Conservation (phyloP, 2,329 filamentous ascomycete species). For the Alternaria triticimaculans region DNA sequence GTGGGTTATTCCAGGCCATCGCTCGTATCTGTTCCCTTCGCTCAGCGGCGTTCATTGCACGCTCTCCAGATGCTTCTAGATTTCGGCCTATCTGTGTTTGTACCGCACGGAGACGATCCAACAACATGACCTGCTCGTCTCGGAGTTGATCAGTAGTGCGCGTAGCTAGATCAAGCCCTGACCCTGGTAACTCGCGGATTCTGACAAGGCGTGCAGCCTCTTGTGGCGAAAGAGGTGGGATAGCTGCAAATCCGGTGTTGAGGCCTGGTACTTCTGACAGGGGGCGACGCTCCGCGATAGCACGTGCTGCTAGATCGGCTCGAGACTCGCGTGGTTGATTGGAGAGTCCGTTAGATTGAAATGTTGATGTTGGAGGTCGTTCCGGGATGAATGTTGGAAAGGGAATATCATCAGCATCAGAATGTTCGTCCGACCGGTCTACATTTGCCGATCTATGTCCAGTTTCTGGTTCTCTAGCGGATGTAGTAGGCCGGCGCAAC, state of each 20-base stretch:
- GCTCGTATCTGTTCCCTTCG: not conserved
- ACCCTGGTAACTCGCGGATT: not conserved
- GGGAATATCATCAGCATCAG: not conserved
- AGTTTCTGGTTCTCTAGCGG: not conserved
- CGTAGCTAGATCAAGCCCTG: not conserved
- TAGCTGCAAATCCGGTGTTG: not conserved
- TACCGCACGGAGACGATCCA: not conserved
- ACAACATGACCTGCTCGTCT: not conserved
- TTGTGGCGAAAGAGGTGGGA: not conserved
- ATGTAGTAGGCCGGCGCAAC: not conserved
- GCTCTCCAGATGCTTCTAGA: not conserved
- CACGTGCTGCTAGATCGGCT: not conserved
- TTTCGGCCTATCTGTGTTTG: not conserved
- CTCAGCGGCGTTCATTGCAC: not conserved
- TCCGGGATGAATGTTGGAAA: not conserved
- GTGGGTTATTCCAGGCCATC: not conserved
- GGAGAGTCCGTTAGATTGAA: not conserved
- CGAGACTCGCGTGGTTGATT: not conserved
- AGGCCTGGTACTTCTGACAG: not conserved
- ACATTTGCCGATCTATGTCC: not conserved
- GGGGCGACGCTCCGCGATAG: constrained; percentile 1
- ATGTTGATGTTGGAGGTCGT: not conserved
- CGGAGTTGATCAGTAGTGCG: not conserved
- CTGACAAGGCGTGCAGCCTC: not conserved
- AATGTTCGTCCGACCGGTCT: not conserved